Conservation (phyloP, 148 eudicot genomes). For the Talinum fruticosum region DNA sequence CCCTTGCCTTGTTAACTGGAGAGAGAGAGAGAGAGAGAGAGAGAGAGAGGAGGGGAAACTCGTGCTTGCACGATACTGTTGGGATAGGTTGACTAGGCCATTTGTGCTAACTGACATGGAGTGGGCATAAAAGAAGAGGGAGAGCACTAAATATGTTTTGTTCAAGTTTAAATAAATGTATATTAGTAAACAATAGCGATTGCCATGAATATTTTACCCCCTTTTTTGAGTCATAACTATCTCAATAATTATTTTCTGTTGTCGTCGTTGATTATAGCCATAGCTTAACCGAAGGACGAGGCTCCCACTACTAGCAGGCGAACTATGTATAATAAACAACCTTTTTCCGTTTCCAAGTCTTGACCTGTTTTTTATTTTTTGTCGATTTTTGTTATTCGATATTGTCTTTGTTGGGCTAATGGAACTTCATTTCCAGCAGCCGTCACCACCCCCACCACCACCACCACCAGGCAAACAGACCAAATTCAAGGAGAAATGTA, state of each 20-base stretch:
- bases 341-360: background rate
- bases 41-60: too few relatives aligned
- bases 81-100: background rate
- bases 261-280: background rate
- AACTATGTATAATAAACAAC: constrained; percentile 8
- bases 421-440: constrained; percentile 39
- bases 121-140: constrained; percentile 11
- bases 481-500: constrained; percentile 11
- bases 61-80: background rate
- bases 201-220: constrained; percentile 10
- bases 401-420: background rate
- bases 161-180: too few relatives aligned
- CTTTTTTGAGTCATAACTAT: constrained; percentile 14
- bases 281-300: constrained; percentile 3
- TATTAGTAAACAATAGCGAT: background rate
- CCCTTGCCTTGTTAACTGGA: background rate
- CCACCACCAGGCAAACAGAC: constrained; percentile 18
- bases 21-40: background rate
- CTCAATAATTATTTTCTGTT: background rate
- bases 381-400: too few relatives aligned
- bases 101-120: too few relatives aligned
- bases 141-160: constrained; percentile 16
- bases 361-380: background rate
- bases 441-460: constrained; percentile 14
- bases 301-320: constrained; percentile 17